Base-by-base conservation (phyloP, 345 rosid genomes). In the Eucalyptus decipiens region DNA sequence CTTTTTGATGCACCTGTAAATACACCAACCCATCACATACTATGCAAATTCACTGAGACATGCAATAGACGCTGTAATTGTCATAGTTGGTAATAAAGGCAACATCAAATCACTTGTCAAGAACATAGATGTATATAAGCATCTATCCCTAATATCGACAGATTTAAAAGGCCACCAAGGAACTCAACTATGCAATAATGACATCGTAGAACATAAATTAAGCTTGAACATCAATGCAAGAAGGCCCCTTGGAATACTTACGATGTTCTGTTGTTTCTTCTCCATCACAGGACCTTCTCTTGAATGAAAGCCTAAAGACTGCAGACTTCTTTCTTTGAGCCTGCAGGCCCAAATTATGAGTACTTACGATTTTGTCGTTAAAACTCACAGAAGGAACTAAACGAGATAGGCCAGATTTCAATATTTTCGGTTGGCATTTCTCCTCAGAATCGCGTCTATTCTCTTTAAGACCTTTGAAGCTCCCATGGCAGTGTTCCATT, bases 211-310 rank as follows among this genome's bases (percentile, higher is more conserved):
- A 37, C 28, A 72, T 72, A 51, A 86, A 50, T 86, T 49, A n/a
- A 51, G 58, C 43, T 30, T 13, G 40, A 86, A 86, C 13, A 50
- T 47, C 37, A 86, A 37, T 34, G 45, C 30, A 86, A 49, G 56
- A n/a, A 76, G 47, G 83, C 30, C 47, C 83, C 83, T 76, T 37
- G 28, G 56, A 56, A 86, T 42, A 87, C 96, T 92, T 90, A 96
- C 98, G 80, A 9, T 90, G 94, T 76, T 93, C 94, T 6, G 80
- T 87, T 49, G 89, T 90, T 90, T 94, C 96, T 86, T 95, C 98
- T 58, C 95, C 97, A 30, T 95, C 96, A 23, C 93, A 94, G 24
- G 97, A 96, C 92, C 91, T 93, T 91, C 95, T 93, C 91, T 95
- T 95, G 89, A 95, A 93, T 23, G 97, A 96, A 91, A 95, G 94